Conservation (phyloP, 2,329 filamentous ascomycete species). For the Moelleriella libera region DNA sequence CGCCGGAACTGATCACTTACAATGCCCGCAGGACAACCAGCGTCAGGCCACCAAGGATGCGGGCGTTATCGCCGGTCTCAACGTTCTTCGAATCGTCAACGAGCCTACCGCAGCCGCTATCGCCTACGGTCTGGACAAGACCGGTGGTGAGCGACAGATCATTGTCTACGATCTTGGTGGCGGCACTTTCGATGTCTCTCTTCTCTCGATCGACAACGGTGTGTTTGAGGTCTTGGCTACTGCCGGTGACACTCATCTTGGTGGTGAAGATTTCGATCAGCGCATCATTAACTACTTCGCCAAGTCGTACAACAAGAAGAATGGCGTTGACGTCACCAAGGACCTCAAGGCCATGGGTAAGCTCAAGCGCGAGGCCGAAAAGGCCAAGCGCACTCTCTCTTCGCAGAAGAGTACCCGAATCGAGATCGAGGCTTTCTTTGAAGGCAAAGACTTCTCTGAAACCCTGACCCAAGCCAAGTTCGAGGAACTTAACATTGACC, state of each 20-base stretch:
- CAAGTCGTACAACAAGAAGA: constrained; percentile 99
- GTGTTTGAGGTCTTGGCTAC: constrained; percentile 92
- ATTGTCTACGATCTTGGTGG: constrained; percentile 90
- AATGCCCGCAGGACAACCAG: constrained; percentile 55
- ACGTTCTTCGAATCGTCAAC: constrained; percentile 92
- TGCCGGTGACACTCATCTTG: constrained; percentile 91
- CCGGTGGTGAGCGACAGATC: constrained; percentile 69
- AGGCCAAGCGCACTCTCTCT: constrained; percentile 96
- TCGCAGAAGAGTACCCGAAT: constrained; percentile 88
- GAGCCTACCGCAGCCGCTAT: constrained; percentile 92
- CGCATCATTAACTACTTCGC: constrained; percentile 90
- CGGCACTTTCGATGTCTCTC: constrained; percentile 90
- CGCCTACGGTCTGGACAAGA: constrained; percentile 87
- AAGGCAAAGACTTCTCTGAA: constrained; percentile 96
- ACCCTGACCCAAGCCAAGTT: constrained; percentile 98
- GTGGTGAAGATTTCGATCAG: constrained; percentile 99
- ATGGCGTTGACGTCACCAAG: constrained; percentile 82
- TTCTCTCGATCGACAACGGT: constrained; percentile 80
- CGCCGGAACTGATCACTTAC: constrained; percentile 8
- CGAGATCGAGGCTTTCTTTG: constrained; percentile 94
- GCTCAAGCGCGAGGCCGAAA: constrained; percentile 97
- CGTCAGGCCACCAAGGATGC: constrained; percentile 95
- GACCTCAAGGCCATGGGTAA: constrained; percentile 98
- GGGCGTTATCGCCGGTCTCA: constrained; percentile 80
- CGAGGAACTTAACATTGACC: constrained; percentile 95